A percentile compares a stretch with the other conserved stretches of the same genome.
Conservation (phyloP, 371 early-diverging fungal genomes). For the Mucor circinelloides region DNA sequence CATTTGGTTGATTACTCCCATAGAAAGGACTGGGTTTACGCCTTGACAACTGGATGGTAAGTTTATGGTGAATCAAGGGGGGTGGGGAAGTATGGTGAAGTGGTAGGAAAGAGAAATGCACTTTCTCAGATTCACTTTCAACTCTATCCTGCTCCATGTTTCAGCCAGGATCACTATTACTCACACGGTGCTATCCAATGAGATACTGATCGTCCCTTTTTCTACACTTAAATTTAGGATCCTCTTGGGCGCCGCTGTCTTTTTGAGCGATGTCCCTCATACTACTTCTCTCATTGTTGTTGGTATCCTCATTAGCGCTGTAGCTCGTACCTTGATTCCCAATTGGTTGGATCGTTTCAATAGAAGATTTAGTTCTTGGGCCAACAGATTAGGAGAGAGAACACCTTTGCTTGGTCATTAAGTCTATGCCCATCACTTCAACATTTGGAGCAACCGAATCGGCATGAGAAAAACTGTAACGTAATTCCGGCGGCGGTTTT, state of each 20-base stretch:
- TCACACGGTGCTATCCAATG: not conserved
- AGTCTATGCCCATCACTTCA: not conserved
- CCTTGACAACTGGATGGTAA: slow-evolving; percentile 52
- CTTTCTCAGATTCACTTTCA: not conserved
- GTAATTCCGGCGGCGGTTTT: not conserved
- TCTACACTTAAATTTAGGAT: slow-evolving; percentile 26
- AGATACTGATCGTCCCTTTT: not conserved
- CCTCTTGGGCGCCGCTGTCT: slow-evolving; percentile 37
- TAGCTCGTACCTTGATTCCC: slow-evolving; percentile 46
- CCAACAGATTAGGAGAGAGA: slow-evolving; percentile 44
- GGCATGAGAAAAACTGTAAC: not conserved
- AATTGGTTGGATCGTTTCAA: slow-evolving; percentile 43
- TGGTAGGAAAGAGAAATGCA: not conserved
- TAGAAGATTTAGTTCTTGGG: slow-evolving; percentile 40
- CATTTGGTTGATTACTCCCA: slow-evolving; percentile 50
- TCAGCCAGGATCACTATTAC: not conserved
- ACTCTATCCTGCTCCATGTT: not conserved
- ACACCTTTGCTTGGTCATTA: slow-evolving; percentile 37
- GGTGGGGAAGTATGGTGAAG: no score
- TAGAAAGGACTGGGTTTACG: slow-evolving; percentile 52
- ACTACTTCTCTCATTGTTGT: slow-evolving; percentile 38
- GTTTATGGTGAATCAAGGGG: not conserved
- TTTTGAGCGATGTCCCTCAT: slow-evolving; percentile 35
- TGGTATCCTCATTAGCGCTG: slow-evolving; percentile 48
- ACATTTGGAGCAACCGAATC: not conserved